Percentiles rank a stretch among this genome's conserved stretches.
Evolutionary conservation across 352 stramenopile genomes (phyloP).

Genomic region (Pythium monospermum): DNA sequence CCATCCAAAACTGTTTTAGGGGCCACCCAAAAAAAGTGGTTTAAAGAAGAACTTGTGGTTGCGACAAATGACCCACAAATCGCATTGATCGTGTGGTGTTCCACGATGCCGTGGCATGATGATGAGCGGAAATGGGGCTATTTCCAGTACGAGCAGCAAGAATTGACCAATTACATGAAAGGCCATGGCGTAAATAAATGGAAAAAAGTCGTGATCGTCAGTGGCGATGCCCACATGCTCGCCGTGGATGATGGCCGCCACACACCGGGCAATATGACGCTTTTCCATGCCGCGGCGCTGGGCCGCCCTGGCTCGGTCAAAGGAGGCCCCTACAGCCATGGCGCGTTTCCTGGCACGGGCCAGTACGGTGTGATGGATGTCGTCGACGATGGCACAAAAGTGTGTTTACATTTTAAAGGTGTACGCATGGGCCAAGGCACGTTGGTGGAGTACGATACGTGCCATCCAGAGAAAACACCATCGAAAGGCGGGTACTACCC

Average conservation of each 20-base stretch:
- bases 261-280: conserved; percentile 65
- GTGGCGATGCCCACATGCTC: conserved; percentile 88
- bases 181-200: conserved; percentile 55
- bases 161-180: conserved; percentile 74
- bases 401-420: conserved; percentile 71
- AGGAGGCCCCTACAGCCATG: conserved; percentile 85
- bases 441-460: conserved; percentile 75
- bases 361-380: conserved; percentile 83
- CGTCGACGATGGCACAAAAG: conserved; percentile 54
- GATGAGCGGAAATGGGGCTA: conserved; percentile 85
- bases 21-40: conserved; percentile 81
- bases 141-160: conserved; percentile 73
- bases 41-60: conserved; percentile 70
- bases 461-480: conserved; percentile 59
- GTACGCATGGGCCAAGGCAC: conserved; percentile 49
- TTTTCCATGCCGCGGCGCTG: conserved; percentile 78
- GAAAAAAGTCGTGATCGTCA: conserved; percentile 78
- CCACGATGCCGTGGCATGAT: conserved; percentile 86
- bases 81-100: conserved; percentile 79
- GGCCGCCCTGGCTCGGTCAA: conserved; percentile 80
- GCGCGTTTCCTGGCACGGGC: conserved; percentile 64
- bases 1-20: conserved; percentile 84
- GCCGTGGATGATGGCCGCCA: conserved; percentile 77
- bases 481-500: conserved; percentile 52
- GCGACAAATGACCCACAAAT: conserved; percentile 50